Evolutionary conservation across 2,329 filamentous ascomycete species (phyloP), one percentile per base, ranked within the genome.

Genomic region (Byssochlamys sp.): DNA sequence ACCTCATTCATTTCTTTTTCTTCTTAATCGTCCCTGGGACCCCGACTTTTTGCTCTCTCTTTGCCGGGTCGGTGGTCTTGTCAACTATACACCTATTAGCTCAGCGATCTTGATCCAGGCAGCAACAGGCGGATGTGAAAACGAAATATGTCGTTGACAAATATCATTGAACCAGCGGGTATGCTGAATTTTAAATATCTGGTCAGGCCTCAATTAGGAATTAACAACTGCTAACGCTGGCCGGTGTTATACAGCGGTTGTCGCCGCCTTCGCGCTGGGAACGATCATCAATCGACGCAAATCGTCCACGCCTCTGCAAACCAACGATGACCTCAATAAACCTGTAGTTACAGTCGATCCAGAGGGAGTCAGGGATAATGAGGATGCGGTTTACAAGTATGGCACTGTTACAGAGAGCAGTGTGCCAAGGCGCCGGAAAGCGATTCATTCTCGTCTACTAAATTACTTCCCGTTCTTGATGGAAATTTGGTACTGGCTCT

Each of bases 401-500:
- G 49, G 49, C 6, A 51, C 49, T 27, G 25, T 51, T 26, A 51
- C 49, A 10, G 49, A 51, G 27, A 5, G 49, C 14, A 26, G 10
- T 26, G 25, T 28, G 27, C 49, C 25, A 11, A 26, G 11, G 10
- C 49, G 25, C 49, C 25, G 49, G 25, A 51, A 51, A 26, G 27
- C 24, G 24, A 28, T 51, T 24, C 49, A 51, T 26, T 26, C 49
- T 9, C 25, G 49, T 26, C 49, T 51, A n/a, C 60, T 71, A 24
- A 62, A 63, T 2, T 59, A 58, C 10, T 71, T 66, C 28, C 69
- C 68, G 0, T 71, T 71, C 45, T 50, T 71, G 2, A 29, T 71
- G 7, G 69, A 71, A 56, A 71, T 72, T 31, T 65, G 64, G 63
- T 71, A 71, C 57, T 71, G 68, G 69, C 54, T 66, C 28, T 60